Base-by-base conservation (phyloP, 2,329 filamentous ascomycete genomes). In the Beauveria caledonica region DNA sequence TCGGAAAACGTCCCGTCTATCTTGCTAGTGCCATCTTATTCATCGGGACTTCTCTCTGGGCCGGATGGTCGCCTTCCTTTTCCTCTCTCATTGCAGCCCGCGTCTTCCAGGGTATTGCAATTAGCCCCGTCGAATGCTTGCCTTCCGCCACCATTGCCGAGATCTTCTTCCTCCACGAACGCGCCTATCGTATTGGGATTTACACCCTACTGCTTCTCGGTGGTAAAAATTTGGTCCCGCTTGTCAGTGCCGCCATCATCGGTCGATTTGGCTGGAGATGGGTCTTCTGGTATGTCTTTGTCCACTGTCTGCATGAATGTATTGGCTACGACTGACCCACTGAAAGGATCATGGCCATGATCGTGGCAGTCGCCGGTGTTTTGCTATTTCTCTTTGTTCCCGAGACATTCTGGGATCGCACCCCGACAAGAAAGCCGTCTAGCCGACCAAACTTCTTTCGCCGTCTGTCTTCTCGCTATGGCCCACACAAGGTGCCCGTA, bases 111-210 rank as follows among this genome's bases (percentile, higher is more conserved):
- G 94, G 93, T 3, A 79, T 97, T 10, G 88, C 92, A 0, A 87
- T 97, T 53, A 94, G 90, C 65, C 91, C 92, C 0, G 90, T 96
- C 9, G 93, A 97, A 72, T 96, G 92, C 68, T 80, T 97, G 33
- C 93, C 93, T 0, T 96, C 91, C 5, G 92, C 93, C 17, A 96
- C 92, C 0, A 93, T 97, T 68, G 92, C 92, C 3, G 93, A 97
- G 73, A 97, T 97, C 62, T 97, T 92, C 77, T 97, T 96, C 69
- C 78, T 97, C 21, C 93, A 97, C 68, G 93, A 97, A 74, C 83
- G 93, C 63, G 93, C 93, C 0, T 97, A 92, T 70, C 87, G 93
- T 5, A 85, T 97, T 49, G 94, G 94, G 10, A 92, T 97, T 25
- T 97, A 97, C 70, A 97, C 92, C 0, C 75, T 97, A 21, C 78